Evolutionary conservation across 495 filamentous ascomycete genomes (phyloP), one percentile per base, ranked within the genome.

Genomic region (Pseudevernia furfuracea): DNA sequence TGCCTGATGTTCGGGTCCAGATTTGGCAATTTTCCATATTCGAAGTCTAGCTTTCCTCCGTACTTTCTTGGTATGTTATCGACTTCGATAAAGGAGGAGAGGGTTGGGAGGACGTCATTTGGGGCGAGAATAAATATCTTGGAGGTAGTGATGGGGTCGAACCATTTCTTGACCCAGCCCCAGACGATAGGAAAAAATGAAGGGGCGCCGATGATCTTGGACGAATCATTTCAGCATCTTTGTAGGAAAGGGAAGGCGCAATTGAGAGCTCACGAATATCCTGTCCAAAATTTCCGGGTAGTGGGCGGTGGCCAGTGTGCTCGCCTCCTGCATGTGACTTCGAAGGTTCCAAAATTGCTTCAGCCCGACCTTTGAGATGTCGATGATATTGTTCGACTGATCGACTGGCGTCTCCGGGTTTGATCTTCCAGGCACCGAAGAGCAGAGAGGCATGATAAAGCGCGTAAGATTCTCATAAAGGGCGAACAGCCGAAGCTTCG

Each of bases 101-200:
- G 81, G 6, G 89, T 92, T 9, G 86, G 78, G 59, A 85, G 79
- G 60, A 94, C 84, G 73, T 94, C 86, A 39, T 81, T 69, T 30
- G 84, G 75, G 59, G 80, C 80, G 63, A 96, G 83, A 67, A 96
- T 91, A 73, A 96, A 93, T 70, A 96, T 96, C 76, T 96, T 96
- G 66, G 89, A 91, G 5, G 91, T 90, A 55, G 92, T 96, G 63
- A 88, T 88, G 34, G 92, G 92, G 76, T 96, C 92, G 72, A 96
- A 96, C 92, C 92, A 96, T 71, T 87, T 85, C 79, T 96, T 95
- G 75, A 95, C 87, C 92, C 92, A 96, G 67, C 88, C 83, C 92
- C 92, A 96, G 59, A 96, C 89, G 15, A 91, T 95, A 37, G 89
- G 89, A 77, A 96, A 96, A 81, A 95, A 96, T 52, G 84, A 80